A percentile compares a stretch with the other conserved stretches of the same genome.
Evolutionary conservation across 306 rosid species (phyloP).

Genomic region (Trifolium dubium): DNA sequence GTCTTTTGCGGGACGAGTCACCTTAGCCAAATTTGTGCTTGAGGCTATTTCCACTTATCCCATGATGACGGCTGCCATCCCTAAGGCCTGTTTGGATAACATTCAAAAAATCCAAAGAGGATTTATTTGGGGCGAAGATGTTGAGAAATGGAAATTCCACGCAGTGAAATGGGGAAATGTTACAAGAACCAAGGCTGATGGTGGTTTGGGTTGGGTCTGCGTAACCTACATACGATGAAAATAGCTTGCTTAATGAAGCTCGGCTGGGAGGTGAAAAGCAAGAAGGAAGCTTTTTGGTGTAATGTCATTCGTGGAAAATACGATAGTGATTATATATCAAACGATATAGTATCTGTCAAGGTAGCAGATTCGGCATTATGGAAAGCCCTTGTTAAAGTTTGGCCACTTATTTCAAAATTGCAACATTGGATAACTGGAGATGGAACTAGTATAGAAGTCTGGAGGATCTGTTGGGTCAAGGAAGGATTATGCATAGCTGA

Average conservation of each 20-base stretch:
- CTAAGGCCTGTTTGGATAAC: no score
- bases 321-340: no score
- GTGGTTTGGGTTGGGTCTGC: not conserved
- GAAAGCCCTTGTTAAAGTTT: no score
- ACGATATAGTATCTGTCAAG: no score
- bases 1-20: not conserved
- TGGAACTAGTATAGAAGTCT: no score
- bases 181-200: not conserved
- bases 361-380: no score
- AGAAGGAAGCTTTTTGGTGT: not conserved
- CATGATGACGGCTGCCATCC: not conserved
- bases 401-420: no score
- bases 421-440: no score
- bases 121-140: not conserved
- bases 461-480: no score
- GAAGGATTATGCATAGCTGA: no score
- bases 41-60: not conserved
- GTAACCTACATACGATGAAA: no score
- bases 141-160: no score
- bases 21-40: not conserved
- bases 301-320: not conserved
- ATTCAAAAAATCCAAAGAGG: not conserved
- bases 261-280: not conserved
- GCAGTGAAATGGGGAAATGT: not conserved
- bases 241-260: not conserved